Percentiles rank a stretch among this genome's conserved stretches.
Conservation (phyloP, 78 protist species). For the Monosiga brevicollis region DNA sequence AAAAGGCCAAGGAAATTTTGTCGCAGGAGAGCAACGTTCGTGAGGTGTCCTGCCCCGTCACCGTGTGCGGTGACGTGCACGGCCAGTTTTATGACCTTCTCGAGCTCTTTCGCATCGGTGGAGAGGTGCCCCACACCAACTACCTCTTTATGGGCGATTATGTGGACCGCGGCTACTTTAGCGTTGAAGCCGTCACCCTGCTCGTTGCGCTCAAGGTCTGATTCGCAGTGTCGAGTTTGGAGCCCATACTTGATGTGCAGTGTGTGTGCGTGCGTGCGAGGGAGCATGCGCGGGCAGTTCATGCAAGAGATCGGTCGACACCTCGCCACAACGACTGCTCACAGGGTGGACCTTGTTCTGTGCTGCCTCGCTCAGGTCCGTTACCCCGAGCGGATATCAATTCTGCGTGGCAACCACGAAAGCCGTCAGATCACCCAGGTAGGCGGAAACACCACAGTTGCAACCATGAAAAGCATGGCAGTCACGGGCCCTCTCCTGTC, state of each 20-base stretch:
- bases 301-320: no score
- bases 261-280: no score
- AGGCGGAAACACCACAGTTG: no score
- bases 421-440: slow-evolving; percentile 91
- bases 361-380: slow-evolving; percentile 41
- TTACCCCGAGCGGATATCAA: slow-evolving; percentile 49
- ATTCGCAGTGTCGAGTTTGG: no score
- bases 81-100: slow-evolving; percentile 89
- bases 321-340: no score
- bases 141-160: slow-evolving; percentile 98
- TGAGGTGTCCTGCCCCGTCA: slow-evolving; percentile 76
- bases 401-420: slow-evolving; percentile 96
- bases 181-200: slow-evolving; percentile 87
- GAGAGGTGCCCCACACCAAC: slow-evolving; percentile 77
- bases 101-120: slow-evolving; percentile 89
- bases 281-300: no score
- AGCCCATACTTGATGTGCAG: no score
- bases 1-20: slow-evolving; percentile 59
- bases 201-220: slow-evolving; percentile 66
- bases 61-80: slow-evolving; percentile 87
- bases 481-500: no score
- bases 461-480: no score
- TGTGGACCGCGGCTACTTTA: slow-evolving; percentile 94
- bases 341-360: no score
- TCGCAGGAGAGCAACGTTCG: slow-evolving; percentile 75